Percentiles rank a stretch among this genome's conserved stretches.
phyloP scores from a whole-genome alignment of 2,329 filamentous ascomycete genomes.

The Xylariaceae sp. region DNA sequence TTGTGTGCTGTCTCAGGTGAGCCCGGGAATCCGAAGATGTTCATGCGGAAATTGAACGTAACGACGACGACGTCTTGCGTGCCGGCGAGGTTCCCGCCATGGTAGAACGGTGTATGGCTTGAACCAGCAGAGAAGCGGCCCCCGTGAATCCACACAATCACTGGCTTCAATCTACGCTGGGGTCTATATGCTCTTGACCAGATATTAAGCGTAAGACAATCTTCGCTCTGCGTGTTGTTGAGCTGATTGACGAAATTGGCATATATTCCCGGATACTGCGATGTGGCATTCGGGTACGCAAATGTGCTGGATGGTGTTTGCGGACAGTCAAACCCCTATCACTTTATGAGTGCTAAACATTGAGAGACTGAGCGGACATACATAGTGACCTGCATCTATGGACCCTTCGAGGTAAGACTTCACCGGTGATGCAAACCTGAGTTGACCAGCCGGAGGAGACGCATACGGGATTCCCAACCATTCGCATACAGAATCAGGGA shows the following conservation, averaged over 20 bases:
- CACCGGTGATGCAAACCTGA: slow-evolving; percentile 8
- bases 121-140: slow-evolving; percentile 21
- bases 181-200: slow-evolving; percentile 4
- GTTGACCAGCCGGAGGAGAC: slow-evolving; percentile 18
- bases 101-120: slow-evolving; percentile 22
- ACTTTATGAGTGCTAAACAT: slow-evolving; percentile 1
- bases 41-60: slow-evolving; percentile 24
- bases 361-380: background rate
- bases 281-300: slow-evolving; percentile 18
- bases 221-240: slow-evolving; percentile 20
- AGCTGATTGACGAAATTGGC: slow-evolving; percentile 18
- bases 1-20: slow-evolving; percentile 19
- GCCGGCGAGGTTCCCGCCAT: slow-evolving; percentile 14
- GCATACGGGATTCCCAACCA: slow-evolving; percentile 21
- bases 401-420: slow-evolving; percentile 1
- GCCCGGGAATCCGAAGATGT: slow-evolving; percentile 22
- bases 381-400: slow-evolving; percentile 14
- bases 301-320: slow-evolving; percentile 12
- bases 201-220: slow-evolving; percentile 19
- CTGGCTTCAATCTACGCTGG: background rate
- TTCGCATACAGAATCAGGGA: slow-evolving; percentile 17
- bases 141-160: slow-evolving; percentile 21
- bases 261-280: slow-evolving; percentile 14
- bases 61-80: slow-evolving; percentile 16
- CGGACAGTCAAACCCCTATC: slow-evolving; percentile 19